phyloP scores from a whole-genome alignment of 176 grass and related monocot species.

The Zea mays region DNA sequence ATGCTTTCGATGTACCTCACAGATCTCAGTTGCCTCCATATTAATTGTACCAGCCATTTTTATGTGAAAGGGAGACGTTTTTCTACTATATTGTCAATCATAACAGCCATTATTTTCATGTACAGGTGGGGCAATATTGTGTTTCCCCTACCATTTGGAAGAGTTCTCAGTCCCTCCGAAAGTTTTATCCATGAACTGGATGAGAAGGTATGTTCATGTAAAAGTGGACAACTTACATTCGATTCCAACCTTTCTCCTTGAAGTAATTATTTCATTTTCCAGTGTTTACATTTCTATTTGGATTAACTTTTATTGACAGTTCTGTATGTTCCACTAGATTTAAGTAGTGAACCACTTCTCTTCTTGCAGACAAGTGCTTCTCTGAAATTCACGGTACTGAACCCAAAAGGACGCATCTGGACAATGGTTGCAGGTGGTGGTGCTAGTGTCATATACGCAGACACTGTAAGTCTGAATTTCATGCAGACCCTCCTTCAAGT shows the following conservation, averaged over 20 bases:
- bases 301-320: neutral
- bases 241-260: neutral
- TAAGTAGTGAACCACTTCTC: constrained; percentile 12
- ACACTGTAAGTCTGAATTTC: constrained; percentile 62
- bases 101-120: neutral
- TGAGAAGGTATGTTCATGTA: constrained; percentile 75
- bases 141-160: constrained; percentile 91
- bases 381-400: constrained; percentile 93
- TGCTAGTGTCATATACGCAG: constrained; percentile 95
- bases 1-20: constrained; percentile 12
- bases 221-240: constrained; percentile 33
- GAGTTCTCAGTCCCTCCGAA: constrained; percentile 90
- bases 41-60: neutral
- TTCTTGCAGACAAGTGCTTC: constrained; percentile 87
- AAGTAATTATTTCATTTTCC: neutral
- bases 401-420: constrained; percentile 94
- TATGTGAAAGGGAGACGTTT: neutral
- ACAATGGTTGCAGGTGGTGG: constrained; percentile 99
- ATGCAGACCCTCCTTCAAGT: constrained; percentile 14
- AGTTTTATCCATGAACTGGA: constrained; percentile 86
- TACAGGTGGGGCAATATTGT: constrained; percentile 83
- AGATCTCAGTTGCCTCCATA: neutral
- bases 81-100: neutral
- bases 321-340: constrained; percentile 11
- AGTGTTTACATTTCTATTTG: neutral